Evolutionary conservation across 495 filamentous ascomycete genomes (phyloP), one percentile per base, ranked within the genome.

Genomic region (Immersiella caudata): DNA sequence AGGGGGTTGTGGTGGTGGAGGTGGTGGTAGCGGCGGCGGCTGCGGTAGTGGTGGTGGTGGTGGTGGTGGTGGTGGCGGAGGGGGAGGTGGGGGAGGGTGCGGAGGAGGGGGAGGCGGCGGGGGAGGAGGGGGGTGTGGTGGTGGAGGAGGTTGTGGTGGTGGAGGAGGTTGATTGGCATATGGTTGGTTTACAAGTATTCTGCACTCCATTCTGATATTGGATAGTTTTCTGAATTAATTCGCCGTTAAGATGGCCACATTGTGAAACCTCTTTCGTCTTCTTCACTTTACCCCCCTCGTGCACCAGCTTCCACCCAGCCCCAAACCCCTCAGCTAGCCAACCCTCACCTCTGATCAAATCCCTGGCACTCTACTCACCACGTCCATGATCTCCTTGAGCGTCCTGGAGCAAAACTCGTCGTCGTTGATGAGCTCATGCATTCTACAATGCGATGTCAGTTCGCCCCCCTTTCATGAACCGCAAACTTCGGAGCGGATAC

Each of bases 361-460:
- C 57, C 29, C 57, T 25, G 29, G 29, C 54, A 29, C 49, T 20
- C 46, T 62, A 24, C 20, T 22, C n/a, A 50, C 46, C 22, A 62
- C 1, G 11, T 8, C 33, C 67, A 70, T 6, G 62, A 78, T 58
- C 54, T 64, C 68, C 16, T 68, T 60, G 63, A 58, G 68, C 16
- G 71, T 68, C 64, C 66, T 57, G 9, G 49, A 36, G n/a, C 50
- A 29, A 1, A 73, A 36, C 25, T 58, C 65, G 20, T 73, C 66
- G 27, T 62, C 68, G 6, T 52, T 56, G 33, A 71, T 14, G 20
- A 73, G 60, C 25, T 56, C 58, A 24, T 56, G 51, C 24, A 60
- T 27, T 20, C 71, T 73, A 29, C 0, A 36, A 22, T n/a, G n/a
- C n/a, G 6, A 33, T 33, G 16, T 14, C 68, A 57, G 21, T 66